Conservation (phyloP, 1,139 yeast genomes). For the Suhomyces yuchorum region DNA sequence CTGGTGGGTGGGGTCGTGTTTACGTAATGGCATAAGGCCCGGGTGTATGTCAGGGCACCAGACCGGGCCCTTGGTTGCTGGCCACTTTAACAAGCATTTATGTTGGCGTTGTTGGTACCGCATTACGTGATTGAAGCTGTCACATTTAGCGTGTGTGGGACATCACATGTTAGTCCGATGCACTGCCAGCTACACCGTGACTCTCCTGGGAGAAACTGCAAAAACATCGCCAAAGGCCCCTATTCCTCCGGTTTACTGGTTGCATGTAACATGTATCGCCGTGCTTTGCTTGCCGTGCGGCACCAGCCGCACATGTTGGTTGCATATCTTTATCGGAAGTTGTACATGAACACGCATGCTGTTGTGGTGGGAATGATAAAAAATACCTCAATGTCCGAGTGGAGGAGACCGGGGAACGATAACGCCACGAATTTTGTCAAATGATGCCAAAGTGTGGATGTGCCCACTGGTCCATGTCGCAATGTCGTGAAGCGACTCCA, state of each 20-base stretch:
- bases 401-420: not conserved
- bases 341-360: not conserved
- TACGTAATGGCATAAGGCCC: not conserved
- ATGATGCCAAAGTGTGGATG: not conserved
- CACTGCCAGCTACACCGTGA: no score
- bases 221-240: not conserved
- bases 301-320: conserved; percentile 1
- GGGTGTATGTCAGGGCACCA: not conserved
- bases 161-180: no score
- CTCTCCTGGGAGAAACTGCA: not conserved
- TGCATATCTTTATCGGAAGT: not conserved
- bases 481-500: not conserved
- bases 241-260: not conserved
- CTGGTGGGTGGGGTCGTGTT: not conserved
- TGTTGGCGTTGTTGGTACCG: no score
- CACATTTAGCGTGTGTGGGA: no score
- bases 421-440: not conserved
- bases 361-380: not conserved
- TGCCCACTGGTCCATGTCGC: not conserved
- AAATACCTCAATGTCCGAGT: not conserved
- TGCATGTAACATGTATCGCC: not conserved
- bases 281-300: conserved; percentile 3
- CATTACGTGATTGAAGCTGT: not conserved
- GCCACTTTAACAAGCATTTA: not conserved
- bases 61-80: not conserved